phyloP scores from a whole-genome alignment of 2,329 filamentous ascomycete species.

The Coniosporium tulheliwenetii region DNA sequence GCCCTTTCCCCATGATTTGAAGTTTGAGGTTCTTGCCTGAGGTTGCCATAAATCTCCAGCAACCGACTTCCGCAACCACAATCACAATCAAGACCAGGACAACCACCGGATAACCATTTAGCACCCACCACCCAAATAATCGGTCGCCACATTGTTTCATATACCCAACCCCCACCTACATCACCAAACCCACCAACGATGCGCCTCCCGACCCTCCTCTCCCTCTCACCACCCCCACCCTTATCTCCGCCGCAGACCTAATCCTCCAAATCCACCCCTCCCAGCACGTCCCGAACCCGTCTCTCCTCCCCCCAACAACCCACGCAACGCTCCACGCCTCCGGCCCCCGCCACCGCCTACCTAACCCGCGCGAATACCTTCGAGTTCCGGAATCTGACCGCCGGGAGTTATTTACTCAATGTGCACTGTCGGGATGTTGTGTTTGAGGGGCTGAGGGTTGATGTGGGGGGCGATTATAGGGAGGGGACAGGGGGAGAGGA shows the following conservation, averaged over 20 bases:
- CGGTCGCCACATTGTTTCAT: too few species aligned
- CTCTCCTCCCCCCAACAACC: constrained; percentile 38
- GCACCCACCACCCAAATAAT: too few species aligned
- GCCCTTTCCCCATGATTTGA: too few species aligned
- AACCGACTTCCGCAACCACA: too few species aligned
- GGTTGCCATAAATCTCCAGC: too few species aligned
- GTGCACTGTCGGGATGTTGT: constrained; percentile 58
- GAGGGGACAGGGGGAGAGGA: constrained; percentile 9
- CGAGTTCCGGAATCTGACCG: constrained; percentile 55
- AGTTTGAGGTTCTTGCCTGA: too few species aligned
- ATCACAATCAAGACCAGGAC: too few species aligned
- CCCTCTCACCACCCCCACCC: constrained; percentile 4
- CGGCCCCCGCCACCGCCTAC: constrained; percentile 39
- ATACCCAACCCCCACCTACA: too few species aligned
- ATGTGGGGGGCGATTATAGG: constrained; percentile 36
- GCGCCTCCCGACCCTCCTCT: neutral
- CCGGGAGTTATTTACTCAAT: constrained; percentile 67
- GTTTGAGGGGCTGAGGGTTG: constrained; percentile 69
- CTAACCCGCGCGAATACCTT: constrained; percentile 57
- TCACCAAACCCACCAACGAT: neutral
- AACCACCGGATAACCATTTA: too few species aligned
- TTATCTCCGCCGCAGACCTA: constrained; percentile 24
- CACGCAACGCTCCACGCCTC: constrained; percentile 50
- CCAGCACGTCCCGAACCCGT: constrained; percentile 25
- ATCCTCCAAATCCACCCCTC: constrained; percentile 34